Conservation (phyloP, 495 filamentous ascomycete species). For the Tuber umbilicatum region DNA sequence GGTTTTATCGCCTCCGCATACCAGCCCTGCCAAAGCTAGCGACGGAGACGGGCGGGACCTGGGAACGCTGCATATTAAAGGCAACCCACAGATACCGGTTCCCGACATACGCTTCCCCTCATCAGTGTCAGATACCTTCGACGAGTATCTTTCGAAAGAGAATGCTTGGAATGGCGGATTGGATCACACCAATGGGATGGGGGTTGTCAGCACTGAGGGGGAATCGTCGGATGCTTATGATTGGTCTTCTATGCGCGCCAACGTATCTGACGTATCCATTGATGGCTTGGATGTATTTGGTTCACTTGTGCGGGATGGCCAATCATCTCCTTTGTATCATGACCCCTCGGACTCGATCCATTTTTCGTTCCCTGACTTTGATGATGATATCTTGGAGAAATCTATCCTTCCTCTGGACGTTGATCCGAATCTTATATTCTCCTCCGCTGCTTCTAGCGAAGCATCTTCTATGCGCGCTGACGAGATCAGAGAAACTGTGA, state of each 20-base stretch:
- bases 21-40: constrained; percentile 29
- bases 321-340: constrained; percentile 30
- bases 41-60: constrained; percentile 12
- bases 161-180: constrained; percentile 26
- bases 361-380: constrained; percentile 38
- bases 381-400: constrained; percentile 27
- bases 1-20: constrained; percentile 19
- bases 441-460: constrained; percentile 32
- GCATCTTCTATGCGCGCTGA: constrained; percentile 39
- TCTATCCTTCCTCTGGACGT: constrained; percentile 27
- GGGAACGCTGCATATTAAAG: constrained; percentile 20
- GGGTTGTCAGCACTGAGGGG: constrained; percentile 25
- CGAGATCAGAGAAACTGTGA: background rate
- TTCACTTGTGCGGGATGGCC: constrained; percentile 18
- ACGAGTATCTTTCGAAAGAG: constrained; percentile 5
- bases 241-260: constrained; percentile 38
- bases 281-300: constrained; percentile 5
- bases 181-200: constrained; percentile 30
- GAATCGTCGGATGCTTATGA: constrained; percentile 33
- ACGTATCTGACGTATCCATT: constrained; percentile 24
- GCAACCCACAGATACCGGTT: constrained; percentile 22
- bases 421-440: constrained; percentile 39
- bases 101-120: constrained; percentile 28
- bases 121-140: constrained; percentile 12
- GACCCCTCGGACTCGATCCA: constrained; percentile 34